Percentiles rank a stretch among this genome's conserved stretches.
phyloP scores from a whole-genome alignment of 1,139 yeast genomes.

The Scheffersomyces illinoinensis region DNA sequence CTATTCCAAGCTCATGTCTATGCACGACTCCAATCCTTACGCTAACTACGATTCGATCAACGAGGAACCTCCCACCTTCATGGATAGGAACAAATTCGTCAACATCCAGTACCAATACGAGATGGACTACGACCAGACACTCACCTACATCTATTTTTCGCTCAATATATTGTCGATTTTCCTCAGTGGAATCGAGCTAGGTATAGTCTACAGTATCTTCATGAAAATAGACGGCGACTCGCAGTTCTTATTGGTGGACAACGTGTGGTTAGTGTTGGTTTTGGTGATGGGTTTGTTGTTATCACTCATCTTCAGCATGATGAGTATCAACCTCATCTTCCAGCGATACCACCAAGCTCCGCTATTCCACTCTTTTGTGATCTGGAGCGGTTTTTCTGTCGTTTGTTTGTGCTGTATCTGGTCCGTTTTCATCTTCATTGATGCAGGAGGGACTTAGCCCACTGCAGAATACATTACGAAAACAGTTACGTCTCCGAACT shows the following conservation, averaged over 20 bases:
- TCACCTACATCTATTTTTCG: slow-evolving; percentile 40
- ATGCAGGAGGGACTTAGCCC: background rate
- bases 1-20: background rate
- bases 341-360: slow-evolving; percentile 31
- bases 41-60: slow-evolving; percentile 34
- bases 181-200: slow-evolving; percentile 45
- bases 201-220: slow-evolving; percentile 40
- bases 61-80: slow-evolving; percentile 26
- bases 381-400: slow-evolving; percentile 32
- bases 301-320: slow-evolving; percentile 34
- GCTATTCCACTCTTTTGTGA: slow-evolving; percentile 23
- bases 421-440: slow-evolving; percentile 14
- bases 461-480: background rate
- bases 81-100: slow-evolving; percentile 12
- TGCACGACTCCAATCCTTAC: slow-evolving; percentile 1
- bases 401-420: slow-evolving; percentile 29
- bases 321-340: slow-evolving; percentile 31
- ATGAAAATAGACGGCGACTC: slow-evolving; percentile 21
- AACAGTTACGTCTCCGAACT: background rate
- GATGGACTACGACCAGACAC: slow-evolving; percentile 36
- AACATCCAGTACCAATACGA: slow-evolving; percentile 26
- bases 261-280: slow-evolving; percentile 34
- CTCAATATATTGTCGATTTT: slow-evolving; percentile 37
- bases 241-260: slow-evolving; percentile 28
- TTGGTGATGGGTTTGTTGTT: slow-evolving; percentile 36